Evolutionary conservation across 2,329 filamentous ascomycete species (phyloP).

Genomic region (Trichophyton schoenleinii): DNA sequence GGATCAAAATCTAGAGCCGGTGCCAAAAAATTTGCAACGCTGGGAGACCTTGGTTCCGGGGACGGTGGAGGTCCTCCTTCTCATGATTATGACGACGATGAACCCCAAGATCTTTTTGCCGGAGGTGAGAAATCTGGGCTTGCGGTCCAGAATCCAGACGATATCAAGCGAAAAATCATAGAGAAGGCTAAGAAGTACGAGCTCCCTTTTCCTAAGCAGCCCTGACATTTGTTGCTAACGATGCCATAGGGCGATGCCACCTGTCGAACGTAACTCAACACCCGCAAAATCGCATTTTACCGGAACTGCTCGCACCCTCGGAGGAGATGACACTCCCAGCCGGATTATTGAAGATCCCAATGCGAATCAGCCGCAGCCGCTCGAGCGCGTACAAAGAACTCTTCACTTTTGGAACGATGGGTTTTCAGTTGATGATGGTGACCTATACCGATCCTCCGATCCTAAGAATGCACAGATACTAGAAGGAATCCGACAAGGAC

Average conservation of each 20-base stretch:
- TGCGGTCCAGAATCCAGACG: slow-evolving; percentile 52
- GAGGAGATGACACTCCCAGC: slow-evolving; percentile 51
- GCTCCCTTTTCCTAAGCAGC: slow-evolving; percentile 11
- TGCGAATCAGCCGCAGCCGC: slow-evolving; percentile 25
- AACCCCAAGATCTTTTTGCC: slow-evolving; percentile 47
- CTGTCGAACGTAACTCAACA: slow-evolving; percentile 33
- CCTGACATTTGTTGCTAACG: neutral
- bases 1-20: slow-evolving; percentile 16
- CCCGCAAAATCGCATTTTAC: slow-evolving; percentile 39
- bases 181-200: slow-evolving; percentile 32
- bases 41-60: slow-evolving; percentile 32
- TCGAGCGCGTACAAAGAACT: slow-evolving; percentile 44
- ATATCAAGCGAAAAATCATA: slow-evolving; percentile 40
- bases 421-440: slow-evolving; percentile 54
- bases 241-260: slow-evolving; percentile 12
- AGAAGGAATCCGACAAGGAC: slow-evolving; percentile 50
- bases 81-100: slow-evolving; percentile 39
- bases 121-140: slow-evolving; percentile 57
- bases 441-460: slow-evolving; percentile 51
- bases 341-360: slow-evolving; percentile 42
- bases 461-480: slow-evolving; percentile 50
- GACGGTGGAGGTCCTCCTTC: slow-evolving; percentile 24
- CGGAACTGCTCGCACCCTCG: slow-evolving; percentile 51
- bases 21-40: slow-evolving; percentile 37
- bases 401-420: slow-evolving; percentile 55